Evolutionary conservation across 228 moss, liverwort and hornwort genomes (phyloP).

Genomic region (Sphagnum magellanicum): DNA sequence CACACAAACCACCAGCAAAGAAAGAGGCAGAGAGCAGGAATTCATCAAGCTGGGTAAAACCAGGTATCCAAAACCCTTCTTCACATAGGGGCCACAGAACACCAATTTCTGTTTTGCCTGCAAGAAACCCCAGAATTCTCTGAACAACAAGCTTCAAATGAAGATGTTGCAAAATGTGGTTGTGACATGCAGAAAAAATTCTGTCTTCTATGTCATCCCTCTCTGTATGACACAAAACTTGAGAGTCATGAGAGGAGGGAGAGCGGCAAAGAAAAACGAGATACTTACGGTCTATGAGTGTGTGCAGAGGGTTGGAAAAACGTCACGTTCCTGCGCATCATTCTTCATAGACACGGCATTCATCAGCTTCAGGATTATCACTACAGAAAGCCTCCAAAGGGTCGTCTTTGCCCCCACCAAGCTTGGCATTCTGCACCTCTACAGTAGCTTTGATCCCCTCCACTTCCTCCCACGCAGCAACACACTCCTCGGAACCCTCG

Average conservation of each 20-base stretch:
- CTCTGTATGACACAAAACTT: not conserved
- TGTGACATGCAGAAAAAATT: too few species aligned
- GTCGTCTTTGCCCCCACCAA: conserved; percentile 5
- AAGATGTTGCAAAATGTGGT: too few species aligned
- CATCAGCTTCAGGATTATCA: conserved; percentile 21
- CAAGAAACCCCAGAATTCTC: too few species aligned
- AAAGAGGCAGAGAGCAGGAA: too few species aligned
- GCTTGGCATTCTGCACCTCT: conserved; percentile 7
- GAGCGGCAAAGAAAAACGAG: not conserved
- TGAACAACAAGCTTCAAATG: too few species aligned
- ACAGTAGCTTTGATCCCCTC: conserved; percentile 21
- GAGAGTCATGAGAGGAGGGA: not conserved
- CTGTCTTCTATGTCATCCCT: not conserved
- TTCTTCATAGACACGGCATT: conserved; percentile 30
- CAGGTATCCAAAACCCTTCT: too few species aligned
- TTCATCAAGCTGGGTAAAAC: too few species aligned
- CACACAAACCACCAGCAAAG: too few species aligned
- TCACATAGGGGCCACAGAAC: too few species aligned
- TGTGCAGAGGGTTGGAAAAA: not conserved
- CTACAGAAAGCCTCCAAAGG: conserved; percentile 23
- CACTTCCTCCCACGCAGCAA: conserved; percentile 24
- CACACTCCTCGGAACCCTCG: conserved; percentile 5
- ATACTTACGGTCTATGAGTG: not conserved
- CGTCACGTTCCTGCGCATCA: not conserved
- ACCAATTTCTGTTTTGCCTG: too few species aligned